Base-by-base conservation (phyloP, 352 stramenopile genomes). In the Globisporangium emineosum region DNA sequence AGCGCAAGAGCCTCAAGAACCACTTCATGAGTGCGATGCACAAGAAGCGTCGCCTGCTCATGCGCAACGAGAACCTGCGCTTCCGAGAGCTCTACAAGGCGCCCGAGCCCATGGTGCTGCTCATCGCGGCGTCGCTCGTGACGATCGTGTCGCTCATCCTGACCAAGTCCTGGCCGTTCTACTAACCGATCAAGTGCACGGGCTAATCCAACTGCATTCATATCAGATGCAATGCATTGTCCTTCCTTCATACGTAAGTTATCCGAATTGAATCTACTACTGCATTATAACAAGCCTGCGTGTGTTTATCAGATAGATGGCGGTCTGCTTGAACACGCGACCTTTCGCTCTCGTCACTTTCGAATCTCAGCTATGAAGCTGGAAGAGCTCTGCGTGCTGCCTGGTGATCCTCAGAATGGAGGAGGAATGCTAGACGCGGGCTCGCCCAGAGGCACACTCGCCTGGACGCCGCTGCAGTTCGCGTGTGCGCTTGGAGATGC, bases 151-250 rank as follows among this genome's bases (percentile, higher is more conserved):
- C 81, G 59, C 79, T 93, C 23, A 81, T 90, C 30, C 35, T 93
- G 32, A 91, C 74, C 47, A 90, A 88, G 59, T 89, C 81, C 10
- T 93, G 84, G 84, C 82, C 82, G 23, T 93, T 93, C 62, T 85
- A 91, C 65, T 88, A 67, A 67, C 2, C 35, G n/a, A 12, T 19
- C 43, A 2, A 19, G 13, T n/a, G n/a, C n/a, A n/a, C 15, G 37
- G n/a, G 33, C n/a, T 15, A n/a, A 5, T 37, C 33, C 9, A 37
- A 15, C n/a, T 43, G 15, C 4, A 43, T 5, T 17, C 37, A n/a
- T 7, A 19, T 43, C 13, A n/a, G 8, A 29, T 8, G 10, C n/a
- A 35, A 40, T 52, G 37, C 3, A 35, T 61, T 33, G 5, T 23
- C 2, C 13, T 15, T 40, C 17, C 15, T 40, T 0, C 13, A 23